These are phyloP conservation scores for Tetrahymena malaccensis DNA, from an alignment of 73 alveolate genomes.

Conservation along the genomic window DNA sequence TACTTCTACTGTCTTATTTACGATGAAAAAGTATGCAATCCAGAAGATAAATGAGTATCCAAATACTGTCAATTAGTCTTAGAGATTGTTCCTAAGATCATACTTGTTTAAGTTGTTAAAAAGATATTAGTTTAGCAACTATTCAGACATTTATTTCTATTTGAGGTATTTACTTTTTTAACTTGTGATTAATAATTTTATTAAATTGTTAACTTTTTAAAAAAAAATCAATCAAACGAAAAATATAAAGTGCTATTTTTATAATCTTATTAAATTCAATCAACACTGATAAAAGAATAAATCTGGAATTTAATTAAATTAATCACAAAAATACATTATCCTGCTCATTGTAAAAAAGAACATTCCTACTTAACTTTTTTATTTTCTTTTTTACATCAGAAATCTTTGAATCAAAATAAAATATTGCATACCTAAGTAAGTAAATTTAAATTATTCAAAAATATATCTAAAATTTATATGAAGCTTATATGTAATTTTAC, in stretches of 20 bases:
- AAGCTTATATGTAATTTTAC: no score
- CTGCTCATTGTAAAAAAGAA: neutral
- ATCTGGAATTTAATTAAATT: neutral
- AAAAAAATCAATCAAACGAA: neutral
- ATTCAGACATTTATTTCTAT: neutral
- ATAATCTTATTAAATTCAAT: neutral
- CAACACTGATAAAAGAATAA: neutral
- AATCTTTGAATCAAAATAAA: neutral
- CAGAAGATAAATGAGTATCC: neutral
- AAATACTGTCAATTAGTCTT: neutral
- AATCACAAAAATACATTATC: neutral
- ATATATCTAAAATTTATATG: neutral
- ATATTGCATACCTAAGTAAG: no score
- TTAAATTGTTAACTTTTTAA: neutral
- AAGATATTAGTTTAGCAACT: neutral
- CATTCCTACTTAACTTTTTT: neutral
- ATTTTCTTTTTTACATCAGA: neutral
- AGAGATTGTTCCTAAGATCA: neutral
- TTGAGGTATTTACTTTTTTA: neutral
- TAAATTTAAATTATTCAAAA: no score
- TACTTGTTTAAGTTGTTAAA: neutral
- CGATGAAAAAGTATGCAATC: neutral
- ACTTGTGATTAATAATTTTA: neutral
- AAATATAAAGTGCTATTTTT: neutral
- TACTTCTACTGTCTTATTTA: neutral